A percentile compares a stretch with the other conserved stretches of the same genome.
These are phyloP conservation scores for Huntiella savannae DNA, from an alignment of 2,329 filamentous ascomycete species.

Conservation along the genomic window DNA sequence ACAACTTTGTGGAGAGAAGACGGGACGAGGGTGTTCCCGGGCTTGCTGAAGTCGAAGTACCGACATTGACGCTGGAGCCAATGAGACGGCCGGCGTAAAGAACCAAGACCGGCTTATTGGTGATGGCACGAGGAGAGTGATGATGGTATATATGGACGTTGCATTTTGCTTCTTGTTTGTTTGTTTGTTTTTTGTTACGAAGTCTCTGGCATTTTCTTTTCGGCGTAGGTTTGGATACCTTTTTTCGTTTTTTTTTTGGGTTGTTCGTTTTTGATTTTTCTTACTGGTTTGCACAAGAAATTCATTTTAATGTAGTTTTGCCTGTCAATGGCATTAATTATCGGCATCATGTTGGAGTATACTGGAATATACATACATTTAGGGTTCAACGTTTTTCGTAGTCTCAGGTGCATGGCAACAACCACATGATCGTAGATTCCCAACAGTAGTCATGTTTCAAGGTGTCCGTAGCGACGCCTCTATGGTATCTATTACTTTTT, in stretches of 20 bases:
- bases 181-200: not conserved
- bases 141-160: not conserved
- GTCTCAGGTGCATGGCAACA: too few relatives aligned
- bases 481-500: too few relatives aligned
- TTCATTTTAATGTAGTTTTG: not conserved
- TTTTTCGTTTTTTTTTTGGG: not conserved
- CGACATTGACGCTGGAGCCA: constrained; percentile 23
- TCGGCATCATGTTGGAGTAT: too few relatives aligned
- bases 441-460: too few relatives aligned
- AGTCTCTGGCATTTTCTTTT: constrained; percentile 3
- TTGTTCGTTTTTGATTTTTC: not conserved
- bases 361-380: too few relatives aligned
- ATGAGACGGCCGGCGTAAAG: constrained; percentile 17
- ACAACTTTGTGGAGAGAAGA: constrained; percentile 61
- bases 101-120: not conserved
- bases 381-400: too few relatives aligned
- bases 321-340: too few relatives aligned
- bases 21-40: constrained; percentile 51
- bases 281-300: not conserved
- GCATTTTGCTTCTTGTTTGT: too few relatives aligned
- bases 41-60: constrained; percentile 46
- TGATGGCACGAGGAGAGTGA: not conserved
- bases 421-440: too few relatives aligned
- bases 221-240: constrained; percentile 1
- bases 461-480: too few relatives aligned